These are phyloP conservation scores for Rhizopus arrhizus DNA, from an alignment of 371 early-diverging fungal genomes.

Conservation along the genomic window DNA sequence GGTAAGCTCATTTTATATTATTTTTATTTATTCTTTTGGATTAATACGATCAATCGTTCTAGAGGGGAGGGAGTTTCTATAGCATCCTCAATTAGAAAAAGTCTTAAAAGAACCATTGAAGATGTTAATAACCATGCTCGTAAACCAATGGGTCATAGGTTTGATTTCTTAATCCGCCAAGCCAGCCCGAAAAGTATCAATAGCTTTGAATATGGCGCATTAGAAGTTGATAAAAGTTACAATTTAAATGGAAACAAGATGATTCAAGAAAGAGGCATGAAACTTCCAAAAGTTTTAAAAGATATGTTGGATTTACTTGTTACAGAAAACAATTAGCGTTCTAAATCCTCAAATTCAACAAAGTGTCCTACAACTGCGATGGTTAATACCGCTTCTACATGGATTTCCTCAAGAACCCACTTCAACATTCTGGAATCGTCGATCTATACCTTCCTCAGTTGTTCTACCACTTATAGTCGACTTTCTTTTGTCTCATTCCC, in stretches of 20 bases:
- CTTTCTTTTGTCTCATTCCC: too few species aligned
- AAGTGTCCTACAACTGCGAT: too few species aligned
- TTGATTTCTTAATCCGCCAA: constrained; percentile 4
- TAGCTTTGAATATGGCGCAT: constrained; percentile 3
- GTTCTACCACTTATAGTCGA: too few species aligned
- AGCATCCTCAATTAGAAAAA: constrained; percentile 1
- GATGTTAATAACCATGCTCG: constrained; percentile 6
- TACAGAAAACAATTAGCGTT: too few species aligned
- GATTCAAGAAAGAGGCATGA: constrained; percentile 1
- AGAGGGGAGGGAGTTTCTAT: constrained; percentile 1
- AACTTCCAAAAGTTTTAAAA: constrained; percentile 1
- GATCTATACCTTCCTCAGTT: too few species aligned
- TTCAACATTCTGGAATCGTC: too few species aligned
- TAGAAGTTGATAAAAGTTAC: constrained; percentile 4
- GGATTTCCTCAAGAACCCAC: too few species aligned
- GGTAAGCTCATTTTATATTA: background rate
- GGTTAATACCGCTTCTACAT: too few species aligned
- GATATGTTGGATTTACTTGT: constrained; percentile 7
- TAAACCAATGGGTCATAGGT: constrained; percentile 1
- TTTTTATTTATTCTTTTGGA: constrained; percentile 2
- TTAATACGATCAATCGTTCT: background rate
- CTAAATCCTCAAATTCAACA: too few species aligned
- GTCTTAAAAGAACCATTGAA: constrained; percentile 1
- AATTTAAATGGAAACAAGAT: constrained; percentile 7
- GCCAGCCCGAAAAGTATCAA: background rate